Base-by-base conservation (phyloP, 2,329 filamentous ascomycete species). In the Curvularia lunata region DNA sequence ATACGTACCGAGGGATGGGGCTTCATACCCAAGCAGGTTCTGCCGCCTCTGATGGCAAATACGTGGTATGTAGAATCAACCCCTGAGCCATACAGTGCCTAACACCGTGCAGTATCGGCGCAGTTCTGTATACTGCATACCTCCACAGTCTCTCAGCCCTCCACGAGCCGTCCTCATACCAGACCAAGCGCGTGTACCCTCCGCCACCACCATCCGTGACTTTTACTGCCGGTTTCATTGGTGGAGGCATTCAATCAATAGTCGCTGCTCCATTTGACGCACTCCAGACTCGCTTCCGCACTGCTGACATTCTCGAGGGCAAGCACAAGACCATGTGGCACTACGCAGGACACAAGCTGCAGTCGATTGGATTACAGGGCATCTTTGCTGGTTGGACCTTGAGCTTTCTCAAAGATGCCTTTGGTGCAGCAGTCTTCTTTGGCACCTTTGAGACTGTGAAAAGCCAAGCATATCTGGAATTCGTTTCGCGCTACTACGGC, bases 391-490 rank as follows among this genome's bases (percentile, higher is more conserved):
- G 90, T 40, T 92, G 87, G 85, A 82, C 85, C 0, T 75, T 93
- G 1, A 88, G 85, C 0, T 83, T 92, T 40, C 68, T 87, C 42
- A 91, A 91, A 67, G 89, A 92, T 68, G 85, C 86, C 27, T 75
- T 90, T 5, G 89, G 89, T 12, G 86, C 84, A 52, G 89, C 87
- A 34, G 76, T 90, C 18, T 91, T 91, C 81, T 93, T 93, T 75
- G 85, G 84, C 66, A 85, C 85, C 0, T 92, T 93, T 62, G 90
- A 93, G 76, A 90, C 86, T 47, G 79, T 92, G 69, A 92, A 92
- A 73, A 88, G 86, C 10, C 90, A 92, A 71, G 82, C 83, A 12
- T 88, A 91, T 76, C 91, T 91, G 75, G 80, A 79, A 43, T 92
- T 90, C 69, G 85, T 92, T 30, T 85, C 83, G 13, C 87, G 85